phyloP scores from a whole-genome alignment of 106 monocot species.

The Alisma plantagoaquatica region DNA sequence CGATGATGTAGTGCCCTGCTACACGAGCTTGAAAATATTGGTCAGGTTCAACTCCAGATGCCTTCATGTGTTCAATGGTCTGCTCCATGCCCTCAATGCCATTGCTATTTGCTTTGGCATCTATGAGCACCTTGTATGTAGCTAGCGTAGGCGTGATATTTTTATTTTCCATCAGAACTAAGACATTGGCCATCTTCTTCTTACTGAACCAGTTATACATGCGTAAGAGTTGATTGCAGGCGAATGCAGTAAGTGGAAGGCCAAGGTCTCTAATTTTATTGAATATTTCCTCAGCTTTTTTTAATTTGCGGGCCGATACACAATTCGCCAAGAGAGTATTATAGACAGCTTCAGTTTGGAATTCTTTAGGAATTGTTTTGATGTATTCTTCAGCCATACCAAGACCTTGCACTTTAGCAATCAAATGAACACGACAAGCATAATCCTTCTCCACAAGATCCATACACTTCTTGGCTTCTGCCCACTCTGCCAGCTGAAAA shows the following conservation, averaged over 20 bases:
- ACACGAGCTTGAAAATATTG: slow-evolving; percentile 20
- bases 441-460: slow-evolving; percentile 55
- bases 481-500: slow-evolving; percentile 64
- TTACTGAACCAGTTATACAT: slow-evolving; percentile 41
- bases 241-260: slow-evolving; percentile 38
- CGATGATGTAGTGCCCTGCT: slow-evolving; percentile 36
- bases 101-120: slow-evolving; percentile 39
- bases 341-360: slow-evolving; percentile 47
- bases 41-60: slow-evolving; percentile 36
- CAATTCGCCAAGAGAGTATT: slow-evolving; percentile 55
- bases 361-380: slow-evolving; percentile 39
- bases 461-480: slow-evolving; percentile 35
- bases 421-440: slow-evolving; percentile 50
- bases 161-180: slow-evolving; percentile 62
- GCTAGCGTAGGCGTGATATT: slow-evolving; percentile 47
- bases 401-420: slow-evolving; percentile 58
- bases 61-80: slow-evolving; percentile 53
- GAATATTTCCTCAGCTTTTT: slow-evolving; percentile 72
- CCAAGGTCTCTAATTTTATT: slow-evolving; percentile 50
- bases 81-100: slow-evolving; percentile 60
- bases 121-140: slow-evolving; percentile 57
- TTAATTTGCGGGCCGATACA: slow-evolving; percentile 29
- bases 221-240: slow-evolving; percentile 56
- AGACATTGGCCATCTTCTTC: slow-evolving; percentile 48
- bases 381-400: slow-evolving; percentile 51